Evolutionary conservation across 2,329 filamentous ascomycete species (phyloP), one percentile per base, ranked within the genome.

Genomic region (Fusarium metavorans): DNA sequence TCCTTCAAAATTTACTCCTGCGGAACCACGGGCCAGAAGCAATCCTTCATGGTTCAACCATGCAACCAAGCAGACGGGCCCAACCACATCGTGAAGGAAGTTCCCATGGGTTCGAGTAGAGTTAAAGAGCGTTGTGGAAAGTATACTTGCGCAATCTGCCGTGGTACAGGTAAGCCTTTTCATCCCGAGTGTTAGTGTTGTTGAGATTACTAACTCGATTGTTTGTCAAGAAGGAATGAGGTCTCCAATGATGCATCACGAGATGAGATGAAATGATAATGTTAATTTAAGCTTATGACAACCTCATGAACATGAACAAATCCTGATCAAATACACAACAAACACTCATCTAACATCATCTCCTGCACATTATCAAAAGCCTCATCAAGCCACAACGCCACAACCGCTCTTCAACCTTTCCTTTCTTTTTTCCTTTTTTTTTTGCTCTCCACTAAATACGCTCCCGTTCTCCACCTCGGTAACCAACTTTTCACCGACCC

Each of bases 391-490:
- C 64, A 68, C 66, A 76, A 25, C 64, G 71, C 62, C 72, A 74
- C 68, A 72, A 11, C 32, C 50, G 45, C 41, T 23, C 45, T 32
- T 37, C 25, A 30, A 50, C 11, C 16, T n/a, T 27, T 52, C 16
- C 16, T 52, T 52, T n/a, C 18, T 52, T 30, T 30, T 30, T 30
- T 10, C 30, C 16, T 20, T 8, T 14, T 14, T 16, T 23, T 45
- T 3, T 23, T n/a, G 25, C 25, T 58, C 71, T 71, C 71, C 69
- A 67, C 64, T 57, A 60, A 58, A 64, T 70, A 73, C 71, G 67
- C 72, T 75, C 70, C 70, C 72, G 61, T 66, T 67, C 75, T 67
- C 75, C 75, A 74, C 75, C 66, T 50, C 39, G 65, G 64, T 59
- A 67, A 59, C 66, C 65, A 52, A 52, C 64, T 60, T 63, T 54